Base-by-base conservation (phyloP, 2,329 filamentous ascomycete genomes). In the Exophiala xenobiotica region DNA sequence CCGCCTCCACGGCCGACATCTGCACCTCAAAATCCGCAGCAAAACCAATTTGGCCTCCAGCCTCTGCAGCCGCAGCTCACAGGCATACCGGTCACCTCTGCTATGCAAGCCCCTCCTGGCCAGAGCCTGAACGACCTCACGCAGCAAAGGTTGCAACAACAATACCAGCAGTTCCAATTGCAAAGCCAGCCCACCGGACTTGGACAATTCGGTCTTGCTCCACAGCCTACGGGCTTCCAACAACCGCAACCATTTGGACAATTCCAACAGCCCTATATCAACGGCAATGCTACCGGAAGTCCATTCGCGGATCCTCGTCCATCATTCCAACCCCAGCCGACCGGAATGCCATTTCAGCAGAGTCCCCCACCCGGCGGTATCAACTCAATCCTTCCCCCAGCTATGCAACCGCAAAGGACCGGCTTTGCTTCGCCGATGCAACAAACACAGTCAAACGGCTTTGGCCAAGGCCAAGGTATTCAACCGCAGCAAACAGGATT, bases 31-130 rank as follows among this genome's bases (percentile, higher is more conserved):
- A 87, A 90, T 47, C 86, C 77, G 53, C 70, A 82, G 43, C 83
- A 83, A 39, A 90, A 79, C 68, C 79, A 77, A 3, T 93, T 95
- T 67, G 80, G 80, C 6, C 81, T 86, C 14, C 83, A 88, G 43
- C 84, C 88, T 12, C 71, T 96, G 60, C 86, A 91, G 66, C 84
- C 90, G 46, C 92, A 96, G 66, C 81, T 91, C 69, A 96, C 93
- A 4, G 90, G 92, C 6, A 61, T 78, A 47, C 78, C 80, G 58
- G 81, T 82, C 64, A 73, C 74, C 8, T 64, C 63, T 3, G 67
- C 67, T 11, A 83, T 83, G 57, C 75, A 88, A 49, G 86, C 87
- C 22, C 81, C 86, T 23, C 80, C 82, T 2, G 88, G 90, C 9
- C 88, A 92, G 68, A 92, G 85, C 67, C 67, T 95, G 61, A 79